Percentiles rank a stretch among this genome's conserved stretches.
phyloP scores from a whole-genome alignment of 805 yeast species.

The Sporopachydermia lactativora region DNA sequence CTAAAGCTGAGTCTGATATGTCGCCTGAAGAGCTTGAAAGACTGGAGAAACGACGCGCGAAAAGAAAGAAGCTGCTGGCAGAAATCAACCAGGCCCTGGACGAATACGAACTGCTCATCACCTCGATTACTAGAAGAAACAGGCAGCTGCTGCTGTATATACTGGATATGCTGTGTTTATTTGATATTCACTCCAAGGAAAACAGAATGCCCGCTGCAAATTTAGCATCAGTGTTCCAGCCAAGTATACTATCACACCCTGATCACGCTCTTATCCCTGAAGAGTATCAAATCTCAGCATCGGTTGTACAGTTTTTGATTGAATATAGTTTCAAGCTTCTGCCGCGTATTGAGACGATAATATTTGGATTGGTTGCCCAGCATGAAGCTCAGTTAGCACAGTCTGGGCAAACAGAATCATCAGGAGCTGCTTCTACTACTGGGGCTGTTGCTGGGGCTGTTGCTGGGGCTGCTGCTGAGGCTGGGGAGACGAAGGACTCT shows the following conservation, averaged over 20 bases:
- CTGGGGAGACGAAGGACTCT: too few species aligned
- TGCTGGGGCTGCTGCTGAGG: conserved; percentile 12
- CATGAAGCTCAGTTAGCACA: too few species aligned
- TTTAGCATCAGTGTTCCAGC: conserved; percentile 92
- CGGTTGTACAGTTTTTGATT: conserved; percentile 78
- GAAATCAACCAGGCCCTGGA: conserved; percentile 36
- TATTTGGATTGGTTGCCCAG: background rate
- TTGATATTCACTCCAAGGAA: conserved; percentile 59
- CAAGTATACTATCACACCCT: conserved; percentile 88
- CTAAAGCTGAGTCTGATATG: conserved; percentile 5
- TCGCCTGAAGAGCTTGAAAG: conserved; percentile 3
- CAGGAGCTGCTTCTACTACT: conserved; percentile 1
- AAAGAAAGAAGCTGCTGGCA: conserved; percentile 10
- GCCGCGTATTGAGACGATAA: conserved; percentile 24
- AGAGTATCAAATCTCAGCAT: conserved; percentile 77
- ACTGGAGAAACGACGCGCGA: background rate
- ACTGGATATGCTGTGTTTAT: conserved; percentile 73
- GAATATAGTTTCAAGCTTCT: conserved; percentile 71
- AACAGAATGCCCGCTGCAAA: conserved; percentile 90
- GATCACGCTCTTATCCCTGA: conserved; percentile 85
- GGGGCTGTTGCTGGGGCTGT: conserved; percentile 10
- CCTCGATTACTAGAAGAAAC: conserved; percentile 58
- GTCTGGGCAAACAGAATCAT: too few species aligned
- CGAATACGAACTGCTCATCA: conserved; percentile 57
- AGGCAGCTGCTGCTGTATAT: conserved; percentile 77